Conservation (phyloP, 495 filamentous ascomycete species). For the Aspergillus egyptiacus region DNA sequence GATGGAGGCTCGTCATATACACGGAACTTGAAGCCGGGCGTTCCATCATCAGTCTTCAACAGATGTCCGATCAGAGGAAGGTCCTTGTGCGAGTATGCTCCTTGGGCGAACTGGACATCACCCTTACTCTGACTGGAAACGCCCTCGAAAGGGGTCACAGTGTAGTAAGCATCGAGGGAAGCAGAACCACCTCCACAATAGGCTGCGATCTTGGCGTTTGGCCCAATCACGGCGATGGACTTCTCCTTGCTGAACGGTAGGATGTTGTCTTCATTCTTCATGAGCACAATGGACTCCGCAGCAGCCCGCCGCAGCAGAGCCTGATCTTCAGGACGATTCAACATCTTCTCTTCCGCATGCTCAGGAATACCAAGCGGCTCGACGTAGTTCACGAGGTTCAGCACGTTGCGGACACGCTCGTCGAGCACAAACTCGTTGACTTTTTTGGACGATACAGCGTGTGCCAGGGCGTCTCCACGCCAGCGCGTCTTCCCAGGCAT, state of each 20-base stretch:
- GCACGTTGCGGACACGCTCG: slow-evolving; percentile 55
- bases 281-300: slow-evolving; percentile 65
- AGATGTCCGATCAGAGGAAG: slow-evolving; percentile 49
- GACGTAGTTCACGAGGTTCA: slow-evolving; percentile 59
- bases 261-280: slow-evolving; percentile 66
- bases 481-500: slow-evolving; percentile 68
- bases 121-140: slow-evolving; percentile 50
- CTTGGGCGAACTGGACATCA: slow-evolving; percentile 41
- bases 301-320: slow-evolving; percentile 61
- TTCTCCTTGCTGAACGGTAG: slow-evolving; percentile 60
- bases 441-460: slow-evolving; percentile 56
- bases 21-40: slow-evolving; percentile 52
- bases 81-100: slow-evolving; percentile 56
- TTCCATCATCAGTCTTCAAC: slow-evolving; percentile 43
- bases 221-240: slow-evolving; percentile 70
- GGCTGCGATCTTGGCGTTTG: slow-evolving; percentile 70
- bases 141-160: slow-evolving; percentile 61
- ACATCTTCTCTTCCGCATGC: slow-evolving; percentile 54
- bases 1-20: slow-evolving; percentile 53
- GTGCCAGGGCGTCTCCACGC: slow-evolving; percentile 54
- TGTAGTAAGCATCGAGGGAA: slow-evolving; percentile 73
- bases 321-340: slow-evolving; percentile 61
- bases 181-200: slow-evolving; percentile 80
- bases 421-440: slow-evolving; percentile 53
- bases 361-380: slow-evolving; percentile 55